Evolutionary conservation across 2,329 filamentous ascomycete genomes (phyloP).

Genomic region (Aspergillus unguis): DNA sequence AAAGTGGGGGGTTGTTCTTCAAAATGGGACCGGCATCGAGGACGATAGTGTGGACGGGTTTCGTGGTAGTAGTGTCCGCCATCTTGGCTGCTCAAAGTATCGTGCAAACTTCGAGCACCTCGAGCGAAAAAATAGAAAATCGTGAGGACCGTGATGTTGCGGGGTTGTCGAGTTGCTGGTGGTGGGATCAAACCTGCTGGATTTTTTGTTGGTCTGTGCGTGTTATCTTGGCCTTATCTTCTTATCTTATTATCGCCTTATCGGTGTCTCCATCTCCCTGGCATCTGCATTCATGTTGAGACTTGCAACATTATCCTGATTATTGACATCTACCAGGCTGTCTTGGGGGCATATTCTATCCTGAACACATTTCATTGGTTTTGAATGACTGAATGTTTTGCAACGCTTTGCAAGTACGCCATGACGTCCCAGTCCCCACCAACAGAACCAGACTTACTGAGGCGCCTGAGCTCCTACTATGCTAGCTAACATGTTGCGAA

Average conservation of each 20-base stretch:
- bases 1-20: constrained; percentile 84
- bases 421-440: no score
- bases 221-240: constrained; percentile 32
- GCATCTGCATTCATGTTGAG: no score
- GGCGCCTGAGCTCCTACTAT: no score
- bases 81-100: constrained; percentile 13
- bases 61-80: constrained; percentile 39
- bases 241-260: background rate
- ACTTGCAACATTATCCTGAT: no score
- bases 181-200: constrained; percentile 14
- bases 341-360: no score
- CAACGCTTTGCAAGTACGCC: no score
- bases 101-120: background rate
- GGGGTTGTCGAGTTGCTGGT: constrained; percentile 3
- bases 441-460: no score
- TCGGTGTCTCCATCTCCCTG: no score
- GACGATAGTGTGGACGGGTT: constrained; percentile 76
- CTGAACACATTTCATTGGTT: no score
- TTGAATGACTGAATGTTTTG: no score
- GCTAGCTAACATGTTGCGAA: no score
- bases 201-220: constrained; percentile 39
- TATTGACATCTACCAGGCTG: no score
- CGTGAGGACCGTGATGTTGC: background rate
- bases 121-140: background rate
- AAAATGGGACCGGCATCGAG: constrained; percentile 91